Evolutionary conservation across 306 rosid species (phyloP).

Genomic region (Arachis stenosperma): DNA sequence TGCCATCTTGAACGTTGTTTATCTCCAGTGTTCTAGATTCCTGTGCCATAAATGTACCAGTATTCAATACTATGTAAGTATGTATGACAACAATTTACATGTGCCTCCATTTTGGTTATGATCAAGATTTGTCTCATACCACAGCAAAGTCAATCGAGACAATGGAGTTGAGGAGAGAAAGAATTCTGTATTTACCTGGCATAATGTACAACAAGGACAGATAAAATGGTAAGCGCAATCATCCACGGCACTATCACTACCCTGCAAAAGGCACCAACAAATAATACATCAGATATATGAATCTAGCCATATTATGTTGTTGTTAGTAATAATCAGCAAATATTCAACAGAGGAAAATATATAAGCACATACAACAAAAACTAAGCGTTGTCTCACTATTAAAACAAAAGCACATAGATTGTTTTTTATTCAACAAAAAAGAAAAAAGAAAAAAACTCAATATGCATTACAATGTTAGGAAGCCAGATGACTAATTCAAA

Average conservation of each 20-base stretch:
- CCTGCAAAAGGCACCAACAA: slow-evolving; percentile 42
- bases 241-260: slow-evolving; percentile 51
- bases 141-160: neutral
- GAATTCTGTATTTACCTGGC: slow-evolving; percentile 48
- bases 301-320: neutral
- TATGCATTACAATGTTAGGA: slow-evolving; percentile 1
- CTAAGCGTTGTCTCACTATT: too few relatives aligned
- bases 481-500: slow-evolving; percentile 7
- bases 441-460: neutral
- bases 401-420: too few relatives aligned
- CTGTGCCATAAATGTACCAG: slow-evolving; percentile 48
- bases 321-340: slow-evolving; percentile 1
- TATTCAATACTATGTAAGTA: slow-evolving; percentile 3
- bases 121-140: slow-evolving; percentile 3
- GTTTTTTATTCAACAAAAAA: too few relatives aligned
- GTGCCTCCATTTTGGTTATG: slow-evolving; percentile 19
- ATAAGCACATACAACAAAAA: neutral
- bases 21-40: slow-evolving; percentile 96
- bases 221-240: slow-evolving; percentile 52
- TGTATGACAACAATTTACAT: neutral
- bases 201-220: slow-evolving; percentile 59
- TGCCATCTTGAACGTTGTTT: slow-evolving; percentile 95
- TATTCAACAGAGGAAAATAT: slow-evolving; percentile 8
- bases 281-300: slow-evolving; percentile 23
- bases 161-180: slow-evolving; percentile 1